phyloP scores from a whole-genome alignment of 768 basidiomycete genomes.

The Psilocybe azurescens region DNA sequence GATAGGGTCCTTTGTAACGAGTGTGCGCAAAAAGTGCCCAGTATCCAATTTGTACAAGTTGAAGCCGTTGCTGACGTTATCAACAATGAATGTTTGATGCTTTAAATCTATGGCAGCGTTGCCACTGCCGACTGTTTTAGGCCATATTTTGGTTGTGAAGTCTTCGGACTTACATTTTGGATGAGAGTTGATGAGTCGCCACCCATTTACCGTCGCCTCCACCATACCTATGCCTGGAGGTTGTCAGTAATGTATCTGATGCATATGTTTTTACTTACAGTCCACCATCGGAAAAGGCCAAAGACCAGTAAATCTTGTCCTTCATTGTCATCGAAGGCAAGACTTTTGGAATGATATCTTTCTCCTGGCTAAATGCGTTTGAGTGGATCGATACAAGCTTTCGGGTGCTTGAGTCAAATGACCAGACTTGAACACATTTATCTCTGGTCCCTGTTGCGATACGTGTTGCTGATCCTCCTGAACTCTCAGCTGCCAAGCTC shows the following conservation, averaged over 20 bases:
- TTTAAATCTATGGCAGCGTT: background rate
- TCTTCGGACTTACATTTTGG: background rate
- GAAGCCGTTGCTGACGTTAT: background rate
- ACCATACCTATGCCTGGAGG: background rate
- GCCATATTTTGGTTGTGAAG: too few relatives aligned
- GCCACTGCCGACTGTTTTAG: background rate
- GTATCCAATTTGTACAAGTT: background rate
- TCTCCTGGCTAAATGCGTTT: background rate
- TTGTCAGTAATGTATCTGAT: background rate
- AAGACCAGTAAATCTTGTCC: background rate
- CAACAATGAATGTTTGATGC: background rate
- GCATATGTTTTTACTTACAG: background rate
- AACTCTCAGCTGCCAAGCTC: background rate
- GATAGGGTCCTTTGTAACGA: background rate
- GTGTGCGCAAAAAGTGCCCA: background rate
- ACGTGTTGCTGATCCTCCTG: background rate
- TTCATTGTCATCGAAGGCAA: background rate
- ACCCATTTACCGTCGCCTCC: too few relatives aligned
- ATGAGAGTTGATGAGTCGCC: too few relatives aligned
- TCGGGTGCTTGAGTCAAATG: background rate
- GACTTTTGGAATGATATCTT: background rate
- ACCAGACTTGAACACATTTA: background rate
- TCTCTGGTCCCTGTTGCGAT: background rate
- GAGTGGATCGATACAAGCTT: background rate
- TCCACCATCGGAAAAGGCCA: background rate